These are phyloP conservation scores for Vigna radiata DNA, from an alignment of 306 rosid genomes.

Conservation along the genomic window DNA sequence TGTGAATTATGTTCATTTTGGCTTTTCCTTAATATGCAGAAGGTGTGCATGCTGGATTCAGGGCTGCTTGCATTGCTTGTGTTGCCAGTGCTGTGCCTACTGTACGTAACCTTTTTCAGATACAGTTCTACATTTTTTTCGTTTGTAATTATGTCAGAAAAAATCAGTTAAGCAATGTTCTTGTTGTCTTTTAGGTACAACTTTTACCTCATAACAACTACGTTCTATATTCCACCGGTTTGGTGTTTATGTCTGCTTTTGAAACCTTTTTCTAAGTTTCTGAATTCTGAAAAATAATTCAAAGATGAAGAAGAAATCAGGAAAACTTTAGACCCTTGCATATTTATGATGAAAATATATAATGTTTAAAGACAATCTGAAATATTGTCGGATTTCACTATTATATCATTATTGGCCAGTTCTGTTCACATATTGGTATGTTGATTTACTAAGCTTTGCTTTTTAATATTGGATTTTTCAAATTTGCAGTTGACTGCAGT, in stretches of 20 bases:
- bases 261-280: background rate
- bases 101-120: conserved; percentile 48
- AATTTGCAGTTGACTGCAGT: conserved; percentile 73
- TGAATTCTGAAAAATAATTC: background rate
- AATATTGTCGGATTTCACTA: background rate
- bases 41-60: conserved; percentile 83
- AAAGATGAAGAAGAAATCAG: conserved; percentile 29
- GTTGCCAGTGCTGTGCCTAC: conserved; percentile 78
- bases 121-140: background rate
- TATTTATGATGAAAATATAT: conserved; percentile 24
- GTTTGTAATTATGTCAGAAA: background rate
- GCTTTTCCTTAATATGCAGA: conserved; percentile 63
- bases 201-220: conserved; percentile 1
- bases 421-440: conserved; percentile 3
- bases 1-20: conserved; percentile 19
- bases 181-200: background rate
- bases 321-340: background rate
- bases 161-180: background rate
- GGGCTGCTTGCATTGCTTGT: conserved; percentile 65
- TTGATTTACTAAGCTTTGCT: background rate
- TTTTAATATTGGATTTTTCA: conserved; percentile 18
- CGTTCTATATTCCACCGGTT: conserved; percentile 9
- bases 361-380: background rate
- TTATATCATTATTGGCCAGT: conserved; percentile 10
- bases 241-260: conserved; percentile 16